Base-by-base conservation (phyloP, 345 rosid species). In the Alliaria petiolata region DNA sequence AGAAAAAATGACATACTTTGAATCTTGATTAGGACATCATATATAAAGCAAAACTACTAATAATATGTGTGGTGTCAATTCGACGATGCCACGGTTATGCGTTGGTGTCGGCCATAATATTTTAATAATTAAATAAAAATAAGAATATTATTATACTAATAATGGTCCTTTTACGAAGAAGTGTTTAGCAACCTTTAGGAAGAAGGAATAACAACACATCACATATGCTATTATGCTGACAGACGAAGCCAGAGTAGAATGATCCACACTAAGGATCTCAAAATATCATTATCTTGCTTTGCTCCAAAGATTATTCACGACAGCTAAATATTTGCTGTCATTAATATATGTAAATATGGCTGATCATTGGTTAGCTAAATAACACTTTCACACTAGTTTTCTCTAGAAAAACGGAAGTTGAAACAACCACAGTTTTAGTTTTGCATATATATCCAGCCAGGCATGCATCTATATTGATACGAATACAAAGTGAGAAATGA, bases 221-320 rank as follows among this genome's bases (percentile, higher is more conserved):
- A n/a, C 79, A 76, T 63, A 62, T 69, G 79, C 60, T 46, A 69
- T 25, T 60, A 53, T 75, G 50, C 46, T 62, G 79, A 55, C 54
- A 69, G 75, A 46, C 9, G 35, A 62, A 55, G 70, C 58, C 75
- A 69, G 70, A 46, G 53, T 69, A 69, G 16, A 30, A 69, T 68
- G 52, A 53, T 75, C 4, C 42, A 60, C 39, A 68, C 52, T 16
- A 6, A 42, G 12, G 14, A 42, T 43, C 20, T 49, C n/a, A 6
- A 7, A 8, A 7, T 47, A 30, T 74, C 20, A 33, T 46, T 50
- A 51, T 67, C 20, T 60, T 75, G 64, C 62, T 60, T 75, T 58
- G 54, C 13, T 74, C 54, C 46, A 75, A 75, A 60, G n/a, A 25
- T 60, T 52, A 51, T 75, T 67, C 56, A 3, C 28, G 2, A 75